A percentile compares a stretch with the other conserved stretches of the same genome.
phyloP scores from a whole-genome alignment of 73 alveolate genomes.

The Blepharisma stoltei region DNA sequence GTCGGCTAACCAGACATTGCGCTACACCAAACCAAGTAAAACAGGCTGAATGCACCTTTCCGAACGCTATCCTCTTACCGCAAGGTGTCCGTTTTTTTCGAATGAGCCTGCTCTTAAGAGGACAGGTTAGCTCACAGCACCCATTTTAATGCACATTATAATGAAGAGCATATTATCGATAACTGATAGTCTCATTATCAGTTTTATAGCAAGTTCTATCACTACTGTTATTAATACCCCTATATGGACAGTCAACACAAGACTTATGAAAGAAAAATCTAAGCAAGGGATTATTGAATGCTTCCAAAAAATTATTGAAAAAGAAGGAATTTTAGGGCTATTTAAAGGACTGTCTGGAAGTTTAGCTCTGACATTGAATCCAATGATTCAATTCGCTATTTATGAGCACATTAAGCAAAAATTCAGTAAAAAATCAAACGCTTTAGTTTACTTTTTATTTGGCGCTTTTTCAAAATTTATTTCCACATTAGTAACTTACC shows the following conservation, averaged over 20 bases:
- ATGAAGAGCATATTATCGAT: too few relatives aligned
- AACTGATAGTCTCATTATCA: background rate
- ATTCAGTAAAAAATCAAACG: background rate
- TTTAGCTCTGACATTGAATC: background rate
- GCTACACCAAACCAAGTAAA: too few relatives aligned
- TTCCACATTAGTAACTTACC: background rate
- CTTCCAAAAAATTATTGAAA: background rate
- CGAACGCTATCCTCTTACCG: too few relatives aligned
- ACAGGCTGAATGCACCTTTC: too few relatives aligned
- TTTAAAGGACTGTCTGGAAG: constrained; percentile 4
- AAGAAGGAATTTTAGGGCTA: background rate
- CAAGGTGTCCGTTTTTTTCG: too few relatives aligned
- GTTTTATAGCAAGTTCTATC: background rate
- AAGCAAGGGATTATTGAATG: background rate
- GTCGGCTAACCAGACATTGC: too few relatives aligned
- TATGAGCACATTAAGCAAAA: background rate
- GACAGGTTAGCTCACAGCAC: too few relatives aligned
- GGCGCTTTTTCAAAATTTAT: constrained; percentile 17
- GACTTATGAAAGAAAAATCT: constrained; percentile 14
- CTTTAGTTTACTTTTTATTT: background rate
- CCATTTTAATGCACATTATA: too few relatives aligned
- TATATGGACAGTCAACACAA: constrained; percentile 20
- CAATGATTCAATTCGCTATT: constrained; percentile 13
- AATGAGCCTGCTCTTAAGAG: too few relatives aligned
- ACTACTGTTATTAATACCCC: background rate